Percentiles rank a stretch among this genome's conserved stretches.
phyloP scores from a whole-genome alignment of 179 eudicot genomes.

The Vitellaria paradoxa region DNA sequence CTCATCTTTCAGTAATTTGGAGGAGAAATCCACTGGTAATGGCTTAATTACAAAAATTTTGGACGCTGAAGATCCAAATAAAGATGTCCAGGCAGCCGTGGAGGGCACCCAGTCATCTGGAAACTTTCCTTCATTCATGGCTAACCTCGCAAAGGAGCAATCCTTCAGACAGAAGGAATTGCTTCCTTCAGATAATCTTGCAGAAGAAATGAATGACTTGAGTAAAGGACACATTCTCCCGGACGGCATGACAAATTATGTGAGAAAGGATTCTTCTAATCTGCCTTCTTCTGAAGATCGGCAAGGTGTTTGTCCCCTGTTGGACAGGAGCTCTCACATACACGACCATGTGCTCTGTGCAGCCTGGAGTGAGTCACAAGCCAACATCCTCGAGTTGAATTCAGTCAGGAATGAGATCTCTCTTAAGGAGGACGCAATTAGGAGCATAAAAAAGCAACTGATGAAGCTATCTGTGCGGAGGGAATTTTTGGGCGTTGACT shows the following conservation, averaged over 20 bases:
- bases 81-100: conserved; percentile 20
- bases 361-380: conserved; percentile 25
- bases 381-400: conserved; percentile 28
- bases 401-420: conserved; percentile 38
- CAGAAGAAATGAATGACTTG: conserved; percentile 27
- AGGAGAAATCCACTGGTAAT: conserved; percentile 21
- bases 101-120: conserved; percentile 12
- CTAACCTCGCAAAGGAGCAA: conserved; percentile 1
- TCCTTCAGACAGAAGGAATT: conserved; percentile 9
- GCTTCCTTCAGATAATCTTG: background rate
- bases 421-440: conserved; percentile 41
- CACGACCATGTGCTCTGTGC: conserved; percentile 18
- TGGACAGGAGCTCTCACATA: conserved; percentile 15
- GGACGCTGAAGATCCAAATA: conserved; percentile 26
- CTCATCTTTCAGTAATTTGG: conserved; percentile 4
- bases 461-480: conserved; percentile 49
- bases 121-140: background rate
- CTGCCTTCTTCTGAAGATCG: conserved; percentile 24
- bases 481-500: conserved; percentile 67
- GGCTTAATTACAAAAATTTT: conserved; percentile 21
- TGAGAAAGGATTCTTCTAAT: conserved; percentile 18
- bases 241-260: conserved; percentile 19
- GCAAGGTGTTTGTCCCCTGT: conserved; percentile 23
- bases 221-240: conserved; percentile 30
- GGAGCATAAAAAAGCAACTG: conserved; percentile 39